Percentiles rank a stretch among this genome's conserved stretches.
Evolutionary conservation across 2,329 filamentous ascomycete species (phyloP).

Genomic region (Alternaria consortialis): DNA sequence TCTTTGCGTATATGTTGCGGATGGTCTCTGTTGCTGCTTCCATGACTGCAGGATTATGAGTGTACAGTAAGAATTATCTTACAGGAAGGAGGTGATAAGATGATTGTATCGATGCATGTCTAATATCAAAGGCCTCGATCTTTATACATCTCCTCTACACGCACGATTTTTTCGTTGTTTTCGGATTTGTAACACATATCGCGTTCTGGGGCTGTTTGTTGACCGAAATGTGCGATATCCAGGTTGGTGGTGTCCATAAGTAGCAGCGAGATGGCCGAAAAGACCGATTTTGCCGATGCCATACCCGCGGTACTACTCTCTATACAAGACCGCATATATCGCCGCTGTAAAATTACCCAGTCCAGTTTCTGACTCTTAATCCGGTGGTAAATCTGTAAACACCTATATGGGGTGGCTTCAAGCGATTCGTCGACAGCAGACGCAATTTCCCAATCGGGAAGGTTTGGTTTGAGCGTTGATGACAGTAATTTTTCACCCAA

Average conservation of each 20-base stretch:
- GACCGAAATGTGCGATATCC: neutral
- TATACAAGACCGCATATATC: neutral
- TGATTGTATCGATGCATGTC: neutral
- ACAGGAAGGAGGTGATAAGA: neutral
- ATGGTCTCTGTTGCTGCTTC: constrained; percentile 32
- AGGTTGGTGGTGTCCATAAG: neutral
- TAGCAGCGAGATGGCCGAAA: constrained; percentile 1
- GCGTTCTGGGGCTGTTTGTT: neutral
- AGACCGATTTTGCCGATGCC: neutral
- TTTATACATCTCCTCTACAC: neutral
- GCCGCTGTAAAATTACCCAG: neutral
- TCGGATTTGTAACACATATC: neutral
- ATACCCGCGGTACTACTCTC: neutral
- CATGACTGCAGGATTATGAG: constrained; percentile 22
- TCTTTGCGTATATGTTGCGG: constrained; percentile 28
- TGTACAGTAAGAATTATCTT: neutral
- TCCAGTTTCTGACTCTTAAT: neutral
- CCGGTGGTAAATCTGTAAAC: neutral
- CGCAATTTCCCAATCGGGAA: constrained; percentile 7
- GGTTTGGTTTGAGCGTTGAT: constrained; percentile 5
- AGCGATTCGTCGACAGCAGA: neutral
- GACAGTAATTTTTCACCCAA: constrained; percentile 1
- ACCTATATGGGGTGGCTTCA: neutral
- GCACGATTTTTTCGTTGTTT: too few relatives aligned
- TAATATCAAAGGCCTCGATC: neutral